These are phyloP conservation scores for Carex kokanica DNA, from an alignment of 176 grass and related monocot species.

Conservation along the genomic window DNA sequence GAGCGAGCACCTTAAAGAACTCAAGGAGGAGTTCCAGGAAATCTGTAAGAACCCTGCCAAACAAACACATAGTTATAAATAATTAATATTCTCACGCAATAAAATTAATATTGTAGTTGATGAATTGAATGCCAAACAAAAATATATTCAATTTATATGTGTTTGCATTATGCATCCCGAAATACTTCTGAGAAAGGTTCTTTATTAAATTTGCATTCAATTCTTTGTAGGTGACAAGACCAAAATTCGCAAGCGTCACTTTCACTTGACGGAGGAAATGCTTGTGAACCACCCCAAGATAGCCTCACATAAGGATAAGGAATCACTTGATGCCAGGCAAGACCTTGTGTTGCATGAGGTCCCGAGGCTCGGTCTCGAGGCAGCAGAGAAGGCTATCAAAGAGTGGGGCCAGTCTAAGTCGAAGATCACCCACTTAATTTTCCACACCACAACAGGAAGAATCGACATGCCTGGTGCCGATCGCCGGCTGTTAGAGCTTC, in stretches of 20 bases:
- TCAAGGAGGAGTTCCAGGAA: not conserved
- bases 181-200: not conserved
- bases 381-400: slow-evolving; percentile 9
- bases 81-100: too few relatives aligned
- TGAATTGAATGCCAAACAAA: too few relatives aligned
- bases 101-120: too few relatives aligned
- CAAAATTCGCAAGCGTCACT: slow-evolving; percentile 11
- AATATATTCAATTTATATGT: too few relatives aligned
- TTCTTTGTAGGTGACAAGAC: not conserved
- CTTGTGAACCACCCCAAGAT: not conserved
- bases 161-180: not conserved
- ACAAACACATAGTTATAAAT: too few relatives aligned
- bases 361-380: not conserved
- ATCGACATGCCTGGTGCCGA: slow-evolving; percentile 22
- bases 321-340: not conserved
- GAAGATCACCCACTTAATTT: slow-evolving; percentile 18
- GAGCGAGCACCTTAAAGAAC: slow-evolving; percentile 8
- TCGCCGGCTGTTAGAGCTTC: not conserved
- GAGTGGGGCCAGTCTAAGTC: slow-evolving; percentile 24
- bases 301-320: not conserved
- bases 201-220: not conserved
- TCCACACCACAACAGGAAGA: slow-evolving; percentile 18
- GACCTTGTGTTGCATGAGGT: not conserved
- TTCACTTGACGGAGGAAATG: not conserved
- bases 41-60: not conserved